Evolutionary conservation across 345 rosid genomes (phyloP).

Genomic region (Corchorus capsularis): DNA sequence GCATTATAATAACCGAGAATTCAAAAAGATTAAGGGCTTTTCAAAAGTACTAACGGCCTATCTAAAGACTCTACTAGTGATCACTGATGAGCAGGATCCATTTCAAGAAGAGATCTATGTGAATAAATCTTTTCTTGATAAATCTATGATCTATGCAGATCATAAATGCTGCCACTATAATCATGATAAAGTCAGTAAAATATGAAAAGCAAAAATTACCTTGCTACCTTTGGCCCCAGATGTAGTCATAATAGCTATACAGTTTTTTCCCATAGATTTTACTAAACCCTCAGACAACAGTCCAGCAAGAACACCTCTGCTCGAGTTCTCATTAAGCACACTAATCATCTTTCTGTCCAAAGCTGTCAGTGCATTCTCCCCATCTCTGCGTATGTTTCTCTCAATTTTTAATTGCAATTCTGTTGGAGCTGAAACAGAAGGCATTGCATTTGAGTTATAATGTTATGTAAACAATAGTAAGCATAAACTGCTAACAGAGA

Average conservation of each 20-base stretch:
- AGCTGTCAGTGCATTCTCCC: slow-evolving; percentile 74
- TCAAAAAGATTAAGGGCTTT: background rate
- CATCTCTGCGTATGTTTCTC: slow-evolving; percentile 68
- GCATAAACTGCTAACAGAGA: background rate
- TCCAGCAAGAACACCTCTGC: slow-evolving; percentile 65
- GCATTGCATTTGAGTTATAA: slow-evolving; percentile 10
- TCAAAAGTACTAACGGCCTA: no score
- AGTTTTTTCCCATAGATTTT: slow-evolving; percentile 81
- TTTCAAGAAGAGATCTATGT: background rate
- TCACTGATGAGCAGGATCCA: background rate
- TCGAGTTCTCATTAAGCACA: slow-evolving; percentile 71
- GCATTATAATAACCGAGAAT: background rate
- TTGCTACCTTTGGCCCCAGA: slow-evolving; percentile 99
- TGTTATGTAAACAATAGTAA: background rate
- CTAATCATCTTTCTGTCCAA: slow-evolving; percentile 75
- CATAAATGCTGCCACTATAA: background rate
- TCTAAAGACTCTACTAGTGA: background rate
- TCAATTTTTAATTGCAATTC: slow-evolving; percentile 69
- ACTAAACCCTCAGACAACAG: slow-evolving; percentile 80
- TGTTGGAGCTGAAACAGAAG: slow-evolving; percentile 35
- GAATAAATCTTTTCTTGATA: no score
- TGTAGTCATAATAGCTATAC: slow-evolving; percentile 95
- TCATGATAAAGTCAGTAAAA: background rate
- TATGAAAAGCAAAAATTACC: slow-evolving; percentile 47
- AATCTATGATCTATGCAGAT: no score